Conservation (phyloP, 1,139 yeast species). For the Saccharomyces uvarum region DNA sequence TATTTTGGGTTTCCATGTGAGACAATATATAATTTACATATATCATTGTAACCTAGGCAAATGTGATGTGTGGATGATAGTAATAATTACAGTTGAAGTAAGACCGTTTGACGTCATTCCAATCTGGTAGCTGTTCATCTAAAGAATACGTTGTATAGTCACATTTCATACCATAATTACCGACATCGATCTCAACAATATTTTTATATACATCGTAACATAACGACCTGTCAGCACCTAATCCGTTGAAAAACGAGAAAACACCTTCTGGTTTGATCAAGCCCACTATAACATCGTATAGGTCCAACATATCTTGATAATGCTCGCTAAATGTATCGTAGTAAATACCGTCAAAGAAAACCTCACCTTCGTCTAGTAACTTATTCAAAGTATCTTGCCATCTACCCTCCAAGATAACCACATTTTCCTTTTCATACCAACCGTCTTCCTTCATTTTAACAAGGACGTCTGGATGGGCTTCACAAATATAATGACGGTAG, state of each 20-base stretch:
- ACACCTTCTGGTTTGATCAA: slow-evolving; percentile 71
- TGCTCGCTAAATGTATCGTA: slow-evolving; percentile 93
- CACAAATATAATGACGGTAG: slow-evolving; percentile 72
- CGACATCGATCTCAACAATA: slow-evolving; percentile 72
- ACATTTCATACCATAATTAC: slow-evolving; percentile 67
- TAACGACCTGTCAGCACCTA: slow-evolving; percentile 90
- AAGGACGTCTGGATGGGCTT: slow-evolving; percentile 91
- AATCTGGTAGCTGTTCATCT: slow-evolving; percentile 31
- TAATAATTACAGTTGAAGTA: slow-evolving; percentile 30
- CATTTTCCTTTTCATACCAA: slow-evolving; percentile 73
- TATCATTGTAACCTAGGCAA: slow-evolving; percentile 11
- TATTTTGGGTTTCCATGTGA: no score
- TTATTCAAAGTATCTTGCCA: slow-evolving; percentile 81
- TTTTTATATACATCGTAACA: slow-evolving; percentile 83
- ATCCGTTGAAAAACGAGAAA: slow-evolving; percentile 86
- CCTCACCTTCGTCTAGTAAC: slow-evolving; percentile 53
- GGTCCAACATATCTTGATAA: slow-evolving; percentile 73
- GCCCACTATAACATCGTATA: slow-evolving; percentile 77
- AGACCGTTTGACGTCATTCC: slow-evolving; percentile 31
- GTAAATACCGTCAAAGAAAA: slow-evolving; percentile 82
- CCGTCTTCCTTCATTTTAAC: slow-evolving; percentile 63
- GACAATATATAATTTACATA: neutral
- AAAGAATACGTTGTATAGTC: slow-evolving; percentile 43
- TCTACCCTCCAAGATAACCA: slow-evolving; percentile 70
- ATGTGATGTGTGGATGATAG: slow-evolving; percentile 30